phyloP scores from a whole-genome alignment of 1,139 yeast genomes.

The Kurtzmaniella quercitrusa region DNA sequence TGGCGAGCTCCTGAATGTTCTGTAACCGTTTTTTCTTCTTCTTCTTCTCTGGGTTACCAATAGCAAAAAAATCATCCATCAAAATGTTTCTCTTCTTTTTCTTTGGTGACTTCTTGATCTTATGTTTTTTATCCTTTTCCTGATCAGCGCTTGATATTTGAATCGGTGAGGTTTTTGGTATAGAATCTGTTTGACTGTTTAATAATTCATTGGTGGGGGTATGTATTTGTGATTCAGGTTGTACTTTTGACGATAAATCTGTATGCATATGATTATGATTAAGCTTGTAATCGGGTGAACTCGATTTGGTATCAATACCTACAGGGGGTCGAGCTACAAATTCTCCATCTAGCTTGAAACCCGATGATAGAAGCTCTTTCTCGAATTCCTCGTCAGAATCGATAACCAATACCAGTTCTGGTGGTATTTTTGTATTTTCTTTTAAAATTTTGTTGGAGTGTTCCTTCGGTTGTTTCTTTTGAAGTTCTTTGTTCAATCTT shows the following conservation, averaged over 20 bases:
- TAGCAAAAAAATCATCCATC: conserved; percentile 31
- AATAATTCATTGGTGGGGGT: too few species aligned
- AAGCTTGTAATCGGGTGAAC: not conserved
- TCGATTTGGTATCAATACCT: not conserved
- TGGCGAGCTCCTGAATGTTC: not conserved
- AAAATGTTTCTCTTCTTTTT: conserved; percentile 12
- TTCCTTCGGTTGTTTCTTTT: not conserved
- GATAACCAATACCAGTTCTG: not conserved
- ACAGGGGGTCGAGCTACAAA: not conserved
- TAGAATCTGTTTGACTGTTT: too few species aligned
- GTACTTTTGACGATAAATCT: too few species aligned
- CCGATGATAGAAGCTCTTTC: conserved; percentile 3
- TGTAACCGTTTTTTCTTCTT: conserved; percentile 19
- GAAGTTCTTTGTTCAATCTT: not conserved
- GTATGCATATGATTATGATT: not conserved
- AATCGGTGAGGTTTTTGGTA: too few species aligned
- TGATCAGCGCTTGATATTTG: not conserved
- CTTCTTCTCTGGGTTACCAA: conserved; percentile 14
- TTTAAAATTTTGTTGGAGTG: not conserved
- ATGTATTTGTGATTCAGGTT: too few species aligned
- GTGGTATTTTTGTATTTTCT: not conserved
- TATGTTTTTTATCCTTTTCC: not conserved
- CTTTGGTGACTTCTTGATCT: conserved; percentile 4
- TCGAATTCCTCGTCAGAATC: conserved; percentile 6
- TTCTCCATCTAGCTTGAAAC: conserved; percentile 4